Conservation (phyloP, 2,329 filamentous ascomycete genomes). For the Rachicladosporium sp. region DNA sequence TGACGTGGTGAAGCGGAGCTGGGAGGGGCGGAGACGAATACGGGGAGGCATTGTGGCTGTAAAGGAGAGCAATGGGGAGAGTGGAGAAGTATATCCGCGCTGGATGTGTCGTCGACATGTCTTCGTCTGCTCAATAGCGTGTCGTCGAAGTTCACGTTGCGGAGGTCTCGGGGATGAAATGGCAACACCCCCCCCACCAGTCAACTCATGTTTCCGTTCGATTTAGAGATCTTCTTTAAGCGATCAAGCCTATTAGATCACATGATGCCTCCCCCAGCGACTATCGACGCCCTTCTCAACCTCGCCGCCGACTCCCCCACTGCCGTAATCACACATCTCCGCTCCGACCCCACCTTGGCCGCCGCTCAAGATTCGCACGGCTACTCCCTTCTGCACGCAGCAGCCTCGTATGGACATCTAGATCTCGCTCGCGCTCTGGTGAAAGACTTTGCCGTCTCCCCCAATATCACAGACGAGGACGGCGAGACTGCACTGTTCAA, state of each 20-base stretch:
- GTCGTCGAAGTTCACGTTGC: too few species aligned
- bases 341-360: constrained; percentile 62
- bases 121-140: too few species aligned
- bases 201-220: too few species aligned
- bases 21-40: constrained; percentile 29
- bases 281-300: constrained; percentile 38
- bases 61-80: too few species aligned
- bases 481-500: constrained; percentile 90
- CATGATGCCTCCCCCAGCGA: constrained; percentile 18
- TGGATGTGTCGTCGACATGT: too few species aligned
- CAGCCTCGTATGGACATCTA: constrained; percentile 81
- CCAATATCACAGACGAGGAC: constrained; percentile 80
- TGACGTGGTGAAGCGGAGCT: constrained; percentile 21
- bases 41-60: constrained; percentile 40
- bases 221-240: too few species aligned
- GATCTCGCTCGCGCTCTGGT: constrained; percentile 67
- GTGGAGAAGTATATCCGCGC: too few species aligned
- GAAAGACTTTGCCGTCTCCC: constrained; percentile 61
- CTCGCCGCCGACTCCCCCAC: constrained; percentile 68
- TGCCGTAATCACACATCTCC: constrained; percentile 61
- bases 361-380: constrained; percentile 76
- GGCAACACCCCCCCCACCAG: too few species aligned
- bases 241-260: too few species aligned
- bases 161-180: too few species aligned
- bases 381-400: constrained; percentile 88